These are phyloP conservation scores for Neurospora sp. DNA, from an alignment of 495 filamentous ascomycete genomes.

Conservation along the genomic window DNA sequence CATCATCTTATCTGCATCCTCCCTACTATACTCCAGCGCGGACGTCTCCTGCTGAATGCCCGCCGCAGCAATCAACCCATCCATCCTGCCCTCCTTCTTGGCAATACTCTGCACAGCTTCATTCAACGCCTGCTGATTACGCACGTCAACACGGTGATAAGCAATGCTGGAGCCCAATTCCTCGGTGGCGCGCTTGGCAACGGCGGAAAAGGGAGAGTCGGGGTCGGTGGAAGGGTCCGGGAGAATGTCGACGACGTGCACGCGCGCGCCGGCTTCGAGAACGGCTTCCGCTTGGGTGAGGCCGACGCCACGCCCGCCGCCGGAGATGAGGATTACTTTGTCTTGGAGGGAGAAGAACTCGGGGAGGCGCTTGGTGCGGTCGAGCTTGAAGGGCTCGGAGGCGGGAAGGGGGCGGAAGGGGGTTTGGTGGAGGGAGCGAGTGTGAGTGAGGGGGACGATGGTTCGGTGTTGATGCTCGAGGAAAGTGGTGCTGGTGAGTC, in stretches of 20 bases:
- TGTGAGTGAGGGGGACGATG: not conserved
- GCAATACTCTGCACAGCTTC: conserved; percentile 58
- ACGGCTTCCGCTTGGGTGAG: conserved; percentile 69
- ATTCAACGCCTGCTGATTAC: conserved; percentile 61
- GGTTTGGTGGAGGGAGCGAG: conserved; percentile 8
- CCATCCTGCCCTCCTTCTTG: conserved; percentile 58
- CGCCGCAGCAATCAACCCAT: conserved; percentile 75
- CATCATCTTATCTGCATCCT: conserved; percentile 55
- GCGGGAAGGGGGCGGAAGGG: not conserved
- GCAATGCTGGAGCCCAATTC: conserved; percentile 60
- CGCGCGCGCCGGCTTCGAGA: conserved; percentile 69
- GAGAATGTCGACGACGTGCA: conserved; percentile 50
- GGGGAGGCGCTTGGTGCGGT: conserved; percentile 36
- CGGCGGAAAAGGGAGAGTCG: conserved; percentile 39
- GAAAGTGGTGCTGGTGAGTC: not conserved
- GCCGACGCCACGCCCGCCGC: conserved; percentile 69
- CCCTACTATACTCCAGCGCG: conserved; percentile 57
- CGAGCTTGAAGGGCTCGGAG: not conserved
- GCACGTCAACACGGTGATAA: conserved; percentile 79
- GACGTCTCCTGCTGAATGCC: conserved; percentile 66
- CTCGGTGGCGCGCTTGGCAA: conserved; percentile 52
- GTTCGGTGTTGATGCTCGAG: not conserved
- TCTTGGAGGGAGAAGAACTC: conserved; percentile 78
- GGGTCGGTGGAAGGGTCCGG: conserved; percentile 24
- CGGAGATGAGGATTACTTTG: conserved; percentile 70